phyloP scores from a whole-genome alignment of 2,329 filamentous ascomycete species.

The Ciborinia camelliae region DNA sequence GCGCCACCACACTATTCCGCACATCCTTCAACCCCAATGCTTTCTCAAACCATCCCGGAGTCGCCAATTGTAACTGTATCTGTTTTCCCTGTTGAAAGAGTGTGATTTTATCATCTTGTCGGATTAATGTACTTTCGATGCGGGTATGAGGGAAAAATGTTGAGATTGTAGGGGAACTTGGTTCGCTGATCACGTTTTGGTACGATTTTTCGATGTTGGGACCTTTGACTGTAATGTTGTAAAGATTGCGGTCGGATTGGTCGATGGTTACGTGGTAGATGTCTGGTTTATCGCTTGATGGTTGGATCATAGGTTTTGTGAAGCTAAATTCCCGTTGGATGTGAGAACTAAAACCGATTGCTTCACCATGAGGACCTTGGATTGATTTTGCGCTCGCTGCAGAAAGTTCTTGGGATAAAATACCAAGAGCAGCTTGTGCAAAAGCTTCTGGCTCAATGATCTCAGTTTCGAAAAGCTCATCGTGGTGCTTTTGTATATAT shows the following conservation, averaged over 20 bases:
- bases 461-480: conserved; percentile 69
- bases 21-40: conserved; percentile 79
- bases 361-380: conserved; percentile 43
- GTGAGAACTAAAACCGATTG: conserved; percentile 49
- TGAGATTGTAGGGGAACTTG: conserved; percentile 50
- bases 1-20: conserved; percentile 78
- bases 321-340: conserved; percentile 34
- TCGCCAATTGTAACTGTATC: conserved; percentile 54
- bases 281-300: conserved; percentile 18
- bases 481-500: conserved; percentile 85
- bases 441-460: conserved; percentile 68
- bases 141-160: conserved; percentile 81
- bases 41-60: conserved; percentile 80
- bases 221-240: conserved; percentile 45
- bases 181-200: conserved; percentile 45
- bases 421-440: conserved; percentile 79
- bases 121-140: conserved; percentile 73
- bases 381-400: conserved; percentile 29
- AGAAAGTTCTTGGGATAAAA: conserved; percentile 53
- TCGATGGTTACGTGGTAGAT: conserved; percentile 31
- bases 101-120: conserved; percentile 59
- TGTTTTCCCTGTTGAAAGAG: conserved; percentile 71
- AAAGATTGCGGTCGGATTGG: conserved; percentile 40
- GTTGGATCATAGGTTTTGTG: conserved; percentile 13
- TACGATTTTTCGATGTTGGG: conserved; percentile 41